These are phyloP conservation scores for Xanthoparmelia taractica DNA, from an alignment of 495 filamentous ascomycete genomes.

Conservation along the genomic window DNA sequence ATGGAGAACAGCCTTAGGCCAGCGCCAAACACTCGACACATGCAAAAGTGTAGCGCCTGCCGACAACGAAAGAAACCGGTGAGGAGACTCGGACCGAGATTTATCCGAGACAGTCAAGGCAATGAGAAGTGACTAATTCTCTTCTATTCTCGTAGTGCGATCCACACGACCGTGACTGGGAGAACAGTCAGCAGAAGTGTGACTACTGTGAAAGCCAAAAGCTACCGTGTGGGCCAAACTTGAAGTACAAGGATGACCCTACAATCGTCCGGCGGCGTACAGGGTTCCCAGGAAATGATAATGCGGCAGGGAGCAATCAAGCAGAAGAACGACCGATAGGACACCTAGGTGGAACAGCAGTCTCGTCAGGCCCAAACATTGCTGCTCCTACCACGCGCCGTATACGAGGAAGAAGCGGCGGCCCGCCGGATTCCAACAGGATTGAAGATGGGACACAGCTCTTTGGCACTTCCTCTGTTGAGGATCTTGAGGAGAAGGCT, in stretches of 20 bases:
- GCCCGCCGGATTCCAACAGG: background rate
- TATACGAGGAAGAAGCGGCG: background rate
- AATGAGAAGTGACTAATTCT: background rate
- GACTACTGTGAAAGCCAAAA: no score
- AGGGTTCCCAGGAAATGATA: background rate
- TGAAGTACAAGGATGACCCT: no score
- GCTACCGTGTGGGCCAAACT: no score
- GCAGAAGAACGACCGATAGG: background rate
- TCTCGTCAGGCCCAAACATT: background rate
- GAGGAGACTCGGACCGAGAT: background rate
- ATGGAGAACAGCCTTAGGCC: background rate
- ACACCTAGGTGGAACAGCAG: background rate
- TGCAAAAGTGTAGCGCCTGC: background rate
- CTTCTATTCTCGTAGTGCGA: background rate
- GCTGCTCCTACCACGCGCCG: background rate
- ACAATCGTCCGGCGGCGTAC: no score
- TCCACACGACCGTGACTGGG: no score
- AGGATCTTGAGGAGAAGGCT: conserved; percentile 1
- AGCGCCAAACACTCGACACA: background rate
- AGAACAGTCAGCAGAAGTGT: no score
- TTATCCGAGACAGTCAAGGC: background rate
- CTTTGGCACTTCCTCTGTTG: background rate
- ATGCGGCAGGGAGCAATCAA: background rate
- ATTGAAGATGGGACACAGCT: background rate
- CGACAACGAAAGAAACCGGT: background rate